Conservation (phyloP, 805 yeast genomes). For the Nakazawaea siamensis region DNA sequence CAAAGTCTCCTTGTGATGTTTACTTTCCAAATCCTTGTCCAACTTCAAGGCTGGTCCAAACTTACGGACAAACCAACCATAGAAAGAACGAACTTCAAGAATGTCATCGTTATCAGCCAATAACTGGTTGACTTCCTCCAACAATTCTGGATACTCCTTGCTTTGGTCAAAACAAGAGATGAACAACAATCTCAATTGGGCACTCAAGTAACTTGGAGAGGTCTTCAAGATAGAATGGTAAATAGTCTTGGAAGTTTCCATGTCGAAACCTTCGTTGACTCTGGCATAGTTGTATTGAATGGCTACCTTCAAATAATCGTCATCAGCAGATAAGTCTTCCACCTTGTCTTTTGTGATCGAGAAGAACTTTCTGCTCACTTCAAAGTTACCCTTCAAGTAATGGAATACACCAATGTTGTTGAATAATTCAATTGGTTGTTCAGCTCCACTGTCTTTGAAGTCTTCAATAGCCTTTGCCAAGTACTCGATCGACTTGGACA, state of each 20-base stretch:
- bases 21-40: constrained; percentile 54
- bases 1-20: constrained; percentile 79
- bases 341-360: constrained; percentile 17
- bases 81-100: constrained; percentile 81
- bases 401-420: constrained; percentile 85
- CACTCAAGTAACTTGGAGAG: constrained; percentile 67
- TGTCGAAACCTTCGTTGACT: constrained; percentile 29
- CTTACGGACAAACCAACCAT: constrained; percentile 78
- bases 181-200: constrained; percentile 63
- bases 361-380: constrained; percentile 50
- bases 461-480: constrained; percentile 54
- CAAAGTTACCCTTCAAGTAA: constrained; percentile 53
- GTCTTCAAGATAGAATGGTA: constrained; percentile 51
- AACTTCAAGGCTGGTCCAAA: constrained; percentile 42
- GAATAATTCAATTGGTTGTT: constrained; percentile 49
- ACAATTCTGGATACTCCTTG: constrained; percentile 31
- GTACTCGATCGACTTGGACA: constrained; percentile 58
- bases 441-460: constrained; percentile 23
- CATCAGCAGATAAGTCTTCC: constrained; percentile 5
- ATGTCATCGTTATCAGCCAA: constrained; percentile 48
- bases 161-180: constrained; percentile 45
- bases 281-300: constrained; percentile 72
- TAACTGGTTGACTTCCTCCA: constrained; percentile 45
- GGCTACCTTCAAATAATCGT: constrained; percentile 29
- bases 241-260: constrained; percentile 22